Evolutionary conservation across 2,329 filamentous ascomycete genomes (phyloP).

Genomic region (Pseudocercospora fuligena): DNA sequence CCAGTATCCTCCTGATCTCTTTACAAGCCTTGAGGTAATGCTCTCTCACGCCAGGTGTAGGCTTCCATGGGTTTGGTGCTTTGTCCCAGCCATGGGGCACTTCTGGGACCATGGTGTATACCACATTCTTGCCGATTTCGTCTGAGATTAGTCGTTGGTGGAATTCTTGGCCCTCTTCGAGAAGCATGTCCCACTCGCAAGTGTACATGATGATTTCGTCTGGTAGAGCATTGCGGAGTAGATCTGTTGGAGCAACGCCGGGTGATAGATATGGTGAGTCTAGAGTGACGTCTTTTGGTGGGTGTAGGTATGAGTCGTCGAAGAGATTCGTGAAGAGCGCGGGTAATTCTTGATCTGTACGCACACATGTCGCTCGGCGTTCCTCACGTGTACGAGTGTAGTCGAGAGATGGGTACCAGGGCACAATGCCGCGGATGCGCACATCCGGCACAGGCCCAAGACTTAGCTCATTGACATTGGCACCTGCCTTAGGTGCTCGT

Average conservation of each 20-base stretch:
- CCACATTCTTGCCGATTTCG: conserved; percentile 57
- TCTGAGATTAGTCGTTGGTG: conserved; percentile 57
- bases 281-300: conserved; percentile 52
- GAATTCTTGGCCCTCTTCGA: conserved; percentile 67
- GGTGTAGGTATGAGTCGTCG: conserved; percentile 55
- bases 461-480: conserved; percentile 17
- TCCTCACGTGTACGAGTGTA: conserved; percentile 65
- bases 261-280: conserved; percentile 64
- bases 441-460: conserved; percentile 38
- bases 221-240: conserved; percentile 60
- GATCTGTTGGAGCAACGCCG: conserved; percentile 58
- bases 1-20: conserved; percentile 55
- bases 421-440: conserved; percentile 60
- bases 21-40: conserved; percentile 61
- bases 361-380: conserved; percentile 59
- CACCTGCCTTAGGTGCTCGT: conserved; percentile 14
- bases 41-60: conserved; percentile 56
- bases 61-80: conserved; percentile 63
- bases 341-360: conserved; percentile 58
- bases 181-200: conserved; percentile 70
- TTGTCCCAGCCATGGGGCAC: conserved; percentile 72
- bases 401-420: conserved; percentile 68
- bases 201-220: conserved; percentile 66
- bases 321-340: conserved; percentile 58
- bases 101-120: conserved; percentile 62